Conservation (phyloP, 306 rosid genomes). For the Gastrolobium bilobum region DNA sequence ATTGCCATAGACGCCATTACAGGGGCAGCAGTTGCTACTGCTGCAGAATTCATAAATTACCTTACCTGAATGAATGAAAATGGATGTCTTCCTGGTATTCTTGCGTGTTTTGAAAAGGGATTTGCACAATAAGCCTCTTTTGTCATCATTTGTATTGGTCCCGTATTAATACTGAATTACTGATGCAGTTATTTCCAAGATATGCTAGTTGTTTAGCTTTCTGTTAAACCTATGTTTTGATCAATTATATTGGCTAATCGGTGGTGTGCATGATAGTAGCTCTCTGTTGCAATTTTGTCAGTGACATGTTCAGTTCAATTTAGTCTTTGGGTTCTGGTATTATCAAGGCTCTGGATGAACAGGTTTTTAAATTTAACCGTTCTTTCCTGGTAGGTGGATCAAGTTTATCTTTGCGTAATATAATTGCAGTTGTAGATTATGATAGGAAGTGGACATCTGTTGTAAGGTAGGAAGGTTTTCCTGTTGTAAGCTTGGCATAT, state of each 20-base stretch:
- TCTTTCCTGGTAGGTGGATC: slow-evolving; percentile 60
- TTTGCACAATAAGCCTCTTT: slow-evolving; percentile 3
- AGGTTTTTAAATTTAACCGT: slow-evolving; percentile 11
- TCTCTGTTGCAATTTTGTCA: slow-evolving; percentile 20
- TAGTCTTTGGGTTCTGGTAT: slow-evolving; percentile 24
- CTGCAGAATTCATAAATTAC: slow-evolving; percentile 84
- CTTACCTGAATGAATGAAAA: slow-evolving; percentile 61
- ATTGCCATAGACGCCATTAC: slow-evolving; percentile 77
- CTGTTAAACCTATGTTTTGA: slow-evolving; percentile 35
- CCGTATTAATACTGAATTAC: neutral
- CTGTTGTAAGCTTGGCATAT: neutral
- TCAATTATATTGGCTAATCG: neutral
- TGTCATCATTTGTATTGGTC: slow-evolving; percentile 18
- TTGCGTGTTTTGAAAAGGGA: slow-evolving; percentile 39
- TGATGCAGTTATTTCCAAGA: slow-evolving; percentile 15
- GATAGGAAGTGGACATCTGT: slow-evolving; percentile 71
- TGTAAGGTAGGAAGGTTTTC: slow-evolving; percentile 72
- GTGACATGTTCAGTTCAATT: slow-evolving; percentile 9
- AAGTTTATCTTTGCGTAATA: slow-evolving; percentile 66
- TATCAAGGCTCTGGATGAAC: slow-evolving; percentile 13
- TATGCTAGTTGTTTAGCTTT: slow-evolving; percentile 17
- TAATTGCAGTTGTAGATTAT: slow-evolving; percentile 67
- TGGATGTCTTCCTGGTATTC: slow-evolving; percentile 19
- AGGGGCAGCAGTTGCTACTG: slow-evolving; percentile 94
- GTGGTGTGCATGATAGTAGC: slow-evolving; percentile 16